Base-by-base conservation (phyloP, 495 filamentous ascomycete species). In the Neurospora sp. region DNA sequence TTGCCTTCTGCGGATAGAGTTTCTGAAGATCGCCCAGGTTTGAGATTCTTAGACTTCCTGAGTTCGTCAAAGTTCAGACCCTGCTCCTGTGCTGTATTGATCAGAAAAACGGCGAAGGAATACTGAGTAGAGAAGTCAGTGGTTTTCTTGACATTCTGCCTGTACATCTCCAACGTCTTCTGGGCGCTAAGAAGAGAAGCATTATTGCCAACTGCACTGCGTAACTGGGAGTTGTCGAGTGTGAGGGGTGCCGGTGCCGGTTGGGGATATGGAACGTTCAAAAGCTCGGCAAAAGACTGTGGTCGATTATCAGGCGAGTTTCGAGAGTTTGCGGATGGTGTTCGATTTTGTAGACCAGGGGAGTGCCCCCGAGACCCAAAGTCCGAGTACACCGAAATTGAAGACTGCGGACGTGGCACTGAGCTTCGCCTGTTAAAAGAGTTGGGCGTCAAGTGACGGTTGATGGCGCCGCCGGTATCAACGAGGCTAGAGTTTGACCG, bases 161-260 rank as follows among this genome's bases (percentile, higher is more conserved):
- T 87, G 79, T 99, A 99, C 95, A 98, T 97, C 74, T 98, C 95
- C 72, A 99, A 87, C 2, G 96, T 98, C 79, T 97, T 91, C 78
- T 92, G 91, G 41, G 93, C 91, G 79, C 94, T 95, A 37, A 99
- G 86, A 11, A 98, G 85, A 3, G 93, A 96, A 20, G 95, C 95
- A 79, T 96, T 95, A 75, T 88, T 91, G 23, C 96, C 96, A 18
- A 98, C 91, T n/a, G 87, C 88, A 62, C 87, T 87, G 72, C 90
- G 90, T 31, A 99, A 84, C 70, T 91, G 86, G 3, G 91, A 87
- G 77, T 97, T 96, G 79, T 96, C 92, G 72, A 93, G 86, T 11
- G 89, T 86, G 75, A 90, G 89, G 0, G 91, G 89, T 2, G 90
- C 90, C 12, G 94, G 92, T 5, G 91, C 89, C 35, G 92, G 93